Evolutionary conservation across 2,329 filamentous ascomycete genomes (phyloP), one percentile per base, ranked within the genome.

Genomic region (Thielaviopsis euricoi): DNA sequence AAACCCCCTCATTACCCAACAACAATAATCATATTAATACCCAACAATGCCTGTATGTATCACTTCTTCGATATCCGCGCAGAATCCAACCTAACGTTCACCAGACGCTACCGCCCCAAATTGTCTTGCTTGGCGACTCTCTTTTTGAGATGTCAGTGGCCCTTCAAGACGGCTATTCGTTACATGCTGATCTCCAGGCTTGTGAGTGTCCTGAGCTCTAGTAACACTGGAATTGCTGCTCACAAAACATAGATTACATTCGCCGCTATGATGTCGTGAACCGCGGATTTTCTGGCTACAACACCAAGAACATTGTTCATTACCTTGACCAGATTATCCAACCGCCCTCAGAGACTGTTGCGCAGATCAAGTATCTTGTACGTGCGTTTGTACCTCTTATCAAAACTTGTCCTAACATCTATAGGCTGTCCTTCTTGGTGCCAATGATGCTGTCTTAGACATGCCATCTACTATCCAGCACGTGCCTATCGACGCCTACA

Each of bases 61-160:
- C 15, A 10, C 13, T n/a, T 43, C 37, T n/a, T 5, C 17, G 17
- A 5, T 10, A 15, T 15, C n/a, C 9, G 37, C 10, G 37, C 13
- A 43, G 23, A 4, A 33, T 3, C 15, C n/a, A 4, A 13, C 23
- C 48, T 50, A 50, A 50, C 29, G 17, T 12, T 6, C 12, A 13
- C 6, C 21, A 43, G 52, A 52, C 37, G n/a, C 51, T 58, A n/a
- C 58, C 55, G 65, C 82, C 85, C 53, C 87, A 90, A 66, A 75
- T 90, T 64, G 75, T 97, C 62, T 80, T 97, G 23, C 86, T 97
- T 62, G 91, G 91, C 57, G 93, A 97, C 71, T 95, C 88, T 33
- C 84, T 97, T 61, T 84, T 91, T 53, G 83, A 97, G 66, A 74
- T 77, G 49, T 78, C 82, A 1, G 79, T 78, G 62, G 74, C 77